Base-by-base conservation (phyloP, 495 filamentous ascomycete species). In the Oidiodendron maius region DNA sequence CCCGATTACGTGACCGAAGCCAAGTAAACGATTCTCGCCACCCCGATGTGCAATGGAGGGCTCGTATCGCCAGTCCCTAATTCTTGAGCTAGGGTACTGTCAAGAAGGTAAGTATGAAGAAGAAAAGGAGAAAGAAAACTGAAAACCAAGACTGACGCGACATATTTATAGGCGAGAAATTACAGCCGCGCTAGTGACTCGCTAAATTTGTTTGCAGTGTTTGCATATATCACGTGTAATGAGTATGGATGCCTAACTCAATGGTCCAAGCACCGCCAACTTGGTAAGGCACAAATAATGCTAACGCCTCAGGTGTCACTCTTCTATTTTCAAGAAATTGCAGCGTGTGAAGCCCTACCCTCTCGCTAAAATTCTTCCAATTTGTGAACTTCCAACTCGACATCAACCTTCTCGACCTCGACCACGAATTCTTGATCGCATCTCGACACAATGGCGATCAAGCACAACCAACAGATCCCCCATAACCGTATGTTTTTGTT, bases 381-480 rank as follows among this genome's bases (percentile, higher is more conserved):
- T 40, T 40, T 11, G 10, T 18, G n/a, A 17, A 15, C 37, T 13
- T 40, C 20, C 15, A 40, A 45, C 17, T 24, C 37, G 42, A 40
- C 40, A 16, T 20, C 24, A 23, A 28, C 47, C 39, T 30, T 36
- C 47, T 44, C 40, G 46, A 49, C 56, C 28, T 51, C 51, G 25
- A 50, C 46, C 20, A 74, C 71, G 70, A 73, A 64, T 67, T 69
- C 68, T 49, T 49, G 50, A 60, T 54, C 53, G 46, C 52, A 52
- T 16, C 46, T 34, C 52, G 49, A 48, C 51, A 51, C 40, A 50
- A 70, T 74, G 86, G 86, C 93, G 79, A 96, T 98, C 87, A 95
- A 95, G 80, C 91, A 96, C 83, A 98, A 98, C 74, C 89, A 98
- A 81, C 86, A 93, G 80, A 86, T 98, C 74, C 91, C 81, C 66